These are phyloP conservation scores for Dissophora globulifera DNA, from an alignment of 192 early-diverging fungal species.

Conservation along the genomic window DNA sequence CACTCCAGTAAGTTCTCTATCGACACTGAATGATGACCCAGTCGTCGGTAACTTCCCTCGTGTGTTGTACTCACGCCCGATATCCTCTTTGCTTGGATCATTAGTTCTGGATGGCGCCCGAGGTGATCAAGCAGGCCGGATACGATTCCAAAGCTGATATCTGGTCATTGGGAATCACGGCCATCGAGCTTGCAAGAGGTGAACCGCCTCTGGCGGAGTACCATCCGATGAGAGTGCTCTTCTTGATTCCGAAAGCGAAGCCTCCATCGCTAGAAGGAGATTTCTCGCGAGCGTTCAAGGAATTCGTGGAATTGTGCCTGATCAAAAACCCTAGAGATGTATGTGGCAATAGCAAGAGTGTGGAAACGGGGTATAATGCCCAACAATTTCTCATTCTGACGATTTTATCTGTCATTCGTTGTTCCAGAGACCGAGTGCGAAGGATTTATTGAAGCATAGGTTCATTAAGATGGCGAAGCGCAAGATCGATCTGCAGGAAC, in stretches of 20 bases:
- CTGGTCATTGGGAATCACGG: slow-evolving; percentile 97
- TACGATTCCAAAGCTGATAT: slow-evolving; percentile 89
- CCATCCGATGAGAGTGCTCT: slow-evolving; percentile 94
- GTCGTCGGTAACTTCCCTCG: too few relatives aligned
- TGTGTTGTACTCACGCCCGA: too few relatives aligned
- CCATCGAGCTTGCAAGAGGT: slow-evolving; percentile 93
- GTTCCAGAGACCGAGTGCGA: slow-evolving; percentile 83
- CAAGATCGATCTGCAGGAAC: slow-evolving; percentile 81
- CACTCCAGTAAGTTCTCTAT: slow-evolving; percentile 79
- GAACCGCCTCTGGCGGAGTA: slow-evolving; percentile 94
- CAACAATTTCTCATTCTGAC: neutral
- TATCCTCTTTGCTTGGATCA: too few relatives aligned
- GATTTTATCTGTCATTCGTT: neutral
- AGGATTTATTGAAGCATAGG: slow-evolving; percentile 89
- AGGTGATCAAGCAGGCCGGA: slow-evolving; percentile 92
- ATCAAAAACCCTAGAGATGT: slow-evolving; percentile 87
- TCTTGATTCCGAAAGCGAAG: slow-evolving; percentile 92
- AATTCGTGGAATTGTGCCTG: slow-evolving; percentile 90
- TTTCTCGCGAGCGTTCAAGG: slow-evolving; percentile 87
- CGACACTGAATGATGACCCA: too few relatives aligned
- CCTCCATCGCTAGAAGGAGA: slow-evolving; percentile 85
- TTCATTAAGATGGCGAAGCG: slow-evolving; percentile 89
- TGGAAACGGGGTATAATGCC: too few relatives aligned
- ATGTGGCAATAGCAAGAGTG: slow-evolving; percentile 12
- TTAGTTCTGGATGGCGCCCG: slow-evolving; percentile 91